Conservation (phyloP, 371 early-diverging fungal genomes). For the Syncephalastrum sp. region DNA sequence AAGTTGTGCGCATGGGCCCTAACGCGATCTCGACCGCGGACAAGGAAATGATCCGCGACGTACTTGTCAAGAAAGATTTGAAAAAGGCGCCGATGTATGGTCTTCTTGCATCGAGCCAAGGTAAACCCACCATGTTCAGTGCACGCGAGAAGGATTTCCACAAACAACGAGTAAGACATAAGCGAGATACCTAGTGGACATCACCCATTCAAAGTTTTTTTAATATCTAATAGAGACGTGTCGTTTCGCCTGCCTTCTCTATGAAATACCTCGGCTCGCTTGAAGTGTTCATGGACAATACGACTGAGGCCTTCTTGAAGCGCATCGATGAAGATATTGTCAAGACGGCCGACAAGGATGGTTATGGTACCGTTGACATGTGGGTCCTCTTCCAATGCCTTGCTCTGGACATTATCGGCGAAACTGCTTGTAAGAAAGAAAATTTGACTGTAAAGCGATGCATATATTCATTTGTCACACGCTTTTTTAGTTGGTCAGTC, state of each 20-base stretch:
- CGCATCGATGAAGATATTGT: constrained; percentile 20
- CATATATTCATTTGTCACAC: constrained; percentile 28
- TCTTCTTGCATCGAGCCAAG: constrained; percentile 7
- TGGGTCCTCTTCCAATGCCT: constrained; percentile 34
- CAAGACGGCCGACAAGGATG: constrained; percentile 4
- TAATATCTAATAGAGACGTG: constrained; percentile 25
- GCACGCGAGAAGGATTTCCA: constrained; percentile 28
- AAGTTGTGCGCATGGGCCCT: constrained; percentile 19
- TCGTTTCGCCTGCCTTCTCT: constrained; percentile 46
- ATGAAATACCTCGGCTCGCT: constrained; percentile 37
- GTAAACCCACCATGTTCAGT: constrained; percentile 22
- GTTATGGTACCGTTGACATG: constrained; percentile 28
- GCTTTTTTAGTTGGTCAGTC: constrained; percentile 28
- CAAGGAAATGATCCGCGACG: constrained; percentile 28
- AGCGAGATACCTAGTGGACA: not conserved
- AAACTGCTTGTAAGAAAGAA: constrained; percentile 10
- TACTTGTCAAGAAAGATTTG: constrained; percentile 20
- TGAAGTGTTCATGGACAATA: constrained; percentile 29
- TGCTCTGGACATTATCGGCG: constrained; percentile 48
- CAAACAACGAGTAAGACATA: constrained; percentile 25
- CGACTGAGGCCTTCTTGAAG: constrained; percentile 17
- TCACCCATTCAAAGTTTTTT: not conserved
- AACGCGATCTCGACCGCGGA: constrained; percentile 16
- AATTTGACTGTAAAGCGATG: not conserved
- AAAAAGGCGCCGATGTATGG: constrained; percentile 13